Conservation (phyloP, 352 stramenopile genomes). For the Phytophthora syringae region DNA sequence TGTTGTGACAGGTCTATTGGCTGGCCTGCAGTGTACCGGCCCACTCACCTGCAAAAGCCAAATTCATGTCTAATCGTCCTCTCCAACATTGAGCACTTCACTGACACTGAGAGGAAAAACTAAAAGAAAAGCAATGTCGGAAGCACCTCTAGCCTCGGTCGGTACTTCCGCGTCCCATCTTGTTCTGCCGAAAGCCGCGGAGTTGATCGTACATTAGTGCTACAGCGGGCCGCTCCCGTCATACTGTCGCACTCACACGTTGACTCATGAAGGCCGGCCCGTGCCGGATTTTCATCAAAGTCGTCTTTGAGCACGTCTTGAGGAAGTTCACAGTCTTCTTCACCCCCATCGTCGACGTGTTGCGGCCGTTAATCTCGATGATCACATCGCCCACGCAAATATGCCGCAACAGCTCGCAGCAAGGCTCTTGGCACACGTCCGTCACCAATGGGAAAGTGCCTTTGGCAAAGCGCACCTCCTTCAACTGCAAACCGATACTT, state of each 20-base stretch:
- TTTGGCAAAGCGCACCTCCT: slow-evolving; percentile 80
- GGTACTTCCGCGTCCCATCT: slow-evolving; percentile 7
- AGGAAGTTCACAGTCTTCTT: slow-evolving; percentile 91
- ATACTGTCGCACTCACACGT: slow-evolving; percentile 79
- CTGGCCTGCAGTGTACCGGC: slow-evolving; percentile 2
- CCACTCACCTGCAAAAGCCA: slow-evolving; percentile 26
- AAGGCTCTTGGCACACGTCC: slow-evolving; percentile 85
- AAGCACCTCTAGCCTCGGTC: neutral
- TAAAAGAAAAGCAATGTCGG: slow-evolving; percentile 37
- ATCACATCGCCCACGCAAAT: slow-evolving; percentile 88
- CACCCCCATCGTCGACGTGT: slow-evolving; percentile 88
- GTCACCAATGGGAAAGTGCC: slow-evolving; percentile 83
- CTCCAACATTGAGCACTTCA: slow-evolving; percentile 60
- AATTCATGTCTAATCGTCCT: slow-evolving; percentile 44
- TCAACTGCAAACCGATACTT: slow-evolving; percentile 87
- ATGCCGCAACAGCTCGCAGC: slow-evolving; percentile 83
- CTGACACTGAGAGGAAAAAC: slow-evolving; percentile 45
- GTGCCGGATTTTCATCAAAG: slow-evolving; percentile 85
- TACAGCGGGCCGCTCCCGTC: slow-evolving; percentile 34
- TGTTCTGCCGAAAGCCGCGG: slow-evolving; percentile 16
- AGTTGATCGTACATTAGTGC: slow-evolving; percentile 52
- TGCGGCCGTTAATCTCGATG: slow-evolving; percentile 89
- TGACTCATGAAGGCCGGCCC: slow-evolving; percentile 76
- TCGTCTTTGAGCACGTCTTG: slow-evolving; percentile 87
- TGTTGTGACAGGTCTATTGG: slow-evolving; percentile 9